Percentiles rank a stretch among this genome's conserved stretches.
phyloP scores from a whole-genome alignment of 768 basidiomycete species.

The Termitomyces sp. region DNA sequence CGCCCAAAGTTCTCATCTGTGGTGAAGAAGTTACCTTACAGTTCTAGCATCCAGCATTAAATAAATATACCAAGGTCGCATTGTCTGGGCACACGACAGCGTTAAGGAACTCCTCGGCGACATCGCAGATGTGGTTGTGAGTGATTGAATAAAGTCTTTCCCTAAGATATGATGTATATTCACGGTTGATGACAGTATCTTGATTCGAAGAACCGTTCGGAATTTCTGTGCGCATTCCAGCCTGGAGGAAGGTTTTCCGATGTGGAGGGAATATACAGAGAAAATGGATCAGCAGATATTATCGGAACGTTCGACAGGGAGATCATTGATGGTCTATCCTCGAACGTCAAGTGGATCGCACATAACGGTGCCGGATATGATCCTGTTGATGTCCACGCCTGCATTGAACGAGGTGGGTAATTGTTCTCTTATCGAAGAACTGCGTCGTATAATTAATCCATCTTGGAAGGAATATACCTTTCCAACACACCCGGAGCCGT shows the following conservation, averaged over 20 bases:
- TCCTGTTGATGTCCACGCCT: conserved; percentile 72
- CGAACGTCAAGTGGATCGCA: conserved; percentile 76
- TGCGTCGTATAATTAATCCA: background rate
- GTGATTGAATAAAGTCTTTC: conserved; percentile 21
- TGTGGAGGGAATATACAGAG: conserved; percentile 72
- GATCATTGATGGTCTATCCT: conserved; percentile 62
- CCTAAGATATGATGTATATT: background rate
- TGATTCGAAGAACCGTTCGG: conserved; percentile 56
- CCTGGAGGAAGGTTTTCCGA: conserved; percentile 70
- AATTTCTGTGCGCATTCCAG: conserved; percentile 61
- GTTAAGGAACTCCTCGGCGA: conserved; percentile 54
- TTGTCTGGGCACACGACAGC: conserved; percentile 81
- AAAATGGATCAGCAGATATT: conserved; percentile 55
- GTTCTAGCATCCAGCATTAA: background rate
- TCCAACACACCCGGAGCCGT: conserved; percentile 91
- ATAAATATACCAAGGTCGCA: conserved; percentile 38
- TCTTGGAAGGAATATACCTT: conserved; percentile 55
- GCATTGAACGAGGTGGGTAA: conserved; percentile 57
- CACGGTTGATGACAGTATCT: conserved; percentile 23
- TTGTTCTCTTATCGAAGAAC: background rate
- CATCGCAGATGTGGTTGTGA: conserved; percentile 72
- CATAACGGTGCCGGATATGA: conserved; percentile 95
- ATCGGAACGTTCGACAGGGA: conserved; percentile 81
- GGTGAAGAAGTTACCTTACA: conserved; percentile 10
- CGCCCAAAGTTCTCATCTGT: conserved; percentile 23